These are phyloP conservation scores for Exophiala lecanii-corni DNA, from an alignment of 2,329 filamentous ascomycete species.

Conservation along the genomic window DNA sequence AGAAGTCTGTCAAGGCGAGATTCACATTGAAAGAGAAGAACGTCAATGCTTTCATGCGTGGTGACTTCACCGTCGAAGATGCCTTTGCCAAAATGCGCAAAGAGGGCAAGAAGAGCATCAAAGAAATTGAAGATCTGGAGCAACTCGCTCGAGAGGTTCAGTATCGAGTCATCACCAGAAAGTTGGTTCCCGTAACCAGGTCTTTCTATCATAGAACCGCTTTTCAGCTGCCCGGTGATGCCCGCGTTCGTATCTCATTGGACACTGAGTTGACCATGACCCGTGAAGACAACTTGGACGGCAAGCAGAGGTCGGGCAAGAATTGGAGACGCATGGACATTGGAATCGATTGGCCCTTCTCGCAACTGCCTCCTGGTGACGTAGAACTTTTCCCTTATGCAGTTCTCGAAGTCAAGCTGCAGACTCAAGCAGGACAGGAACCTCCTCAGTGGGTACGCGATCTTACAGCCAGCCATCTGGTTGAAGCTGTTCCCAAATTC, in stretches of 20 bases:
- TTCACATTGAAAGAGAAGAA: conserved; percentile 97
- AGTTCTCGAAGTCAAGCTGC: conserved; percentile 92
- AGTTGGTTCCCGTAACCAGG: conserved; percentile 81
- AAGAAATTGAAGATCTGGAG: conserved; percentile 85
- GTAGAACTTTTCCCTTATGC: conserved; percentile 92
- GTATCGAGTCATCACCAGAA: conserved; percentile 83
- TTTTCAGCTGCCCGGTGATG: conserved; percentile 94
- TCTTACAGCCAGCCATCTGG: conserved; percentile 85
- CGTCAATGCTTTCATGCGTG: conserved; percentile 82
- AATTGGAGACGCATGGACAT: conserved; percentile 99
- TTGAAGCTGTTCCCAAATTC: conserved; percentile 98
- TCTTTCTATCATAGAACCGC: conserved; percentile 98
- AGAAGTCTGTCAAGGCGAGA: conserved; percentile 97
- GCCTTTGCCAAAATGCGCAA: conserved; percentile 96
- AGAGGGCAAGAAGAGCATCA: conserved; percentile 88
- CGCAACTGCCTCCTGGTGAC: conserved; percentile 77
- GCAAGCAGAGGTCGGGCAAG: conserved; percentile 66
- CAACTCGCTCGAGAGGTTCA: conserved; percentile 87
- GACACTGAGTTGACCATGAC: conserved; percentile 95
- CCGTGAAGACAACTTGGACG: conserved; percentile 91
- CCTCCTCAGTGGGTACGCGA: conserved; percentile 96
- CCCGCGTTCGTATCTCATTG: conserved; percentile 90
- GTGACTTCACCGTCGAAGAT: conserved; percentile 75
- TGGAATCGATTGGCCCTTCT: conserved; percentile 91
- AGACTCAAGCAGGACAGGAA: conserved; percentile 92